Evolutionary conservation across 768 basidiomycete species (phyloP).

Genomic region (Suillus occidentalis): DNA sequence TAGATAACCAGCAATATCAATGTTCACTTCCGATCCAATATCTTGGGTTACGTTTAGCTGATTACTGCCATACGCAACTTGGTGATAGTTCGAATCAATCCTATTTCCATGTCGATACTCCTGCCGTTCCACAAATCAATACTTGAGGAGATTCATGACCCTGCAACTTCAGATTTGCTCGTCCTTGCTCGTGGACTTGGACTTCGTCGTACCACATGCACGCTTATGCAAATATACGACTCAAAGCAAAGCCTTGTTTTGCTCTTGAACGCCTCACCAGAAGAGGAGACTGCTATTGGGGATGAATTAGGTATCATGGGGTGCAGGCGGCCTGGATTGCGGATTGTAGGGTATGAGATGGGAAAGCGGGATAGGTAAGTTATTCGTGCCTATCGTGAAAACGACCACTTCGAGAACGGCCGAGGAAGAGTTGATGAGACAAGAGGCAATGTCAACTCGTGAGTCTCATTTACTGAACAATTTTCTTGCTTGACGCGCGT

Average conservation of each 20-base stretch:
- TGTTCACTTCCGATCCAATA: too few species aligned
- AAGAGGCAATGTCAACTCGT: too few species aligned
- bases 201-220: constrained; percentile 78
- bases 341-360: constrained; percentile 82
- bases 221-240: constrained; percentile 91
- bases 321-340: constrained; percentile 80
- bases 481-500: too few species aligned
- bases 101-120: constrained; percentile 18
- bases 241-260: constrained; percentile 80
- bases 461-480: too few species aligned
- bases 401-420: background rate
- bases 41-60: too few species aligned
- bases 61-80: background rate
- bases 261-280: constrained; percentile 78
- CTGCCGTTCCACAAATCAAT: constrained; percentile 71
- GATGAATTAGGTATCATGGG: constrained; percentile 94
- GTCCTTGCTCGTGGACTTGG: constrained; percentile 91
- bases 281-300: constrained; percentile 89
- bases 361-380: constrained; percentile 74
- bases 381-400: background rate
- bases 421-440: too few species aligned
- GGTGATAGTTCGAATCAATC: background rate
- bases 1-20: too few species aligned
- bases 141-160: constrained; percentile 70
- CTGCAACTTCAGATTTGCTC: constrained; percentile 68